Base-by-base conservation (phyloP, 2,329 filamentous ascomycete genomes). In the Falciphora oryzae region DNA sequence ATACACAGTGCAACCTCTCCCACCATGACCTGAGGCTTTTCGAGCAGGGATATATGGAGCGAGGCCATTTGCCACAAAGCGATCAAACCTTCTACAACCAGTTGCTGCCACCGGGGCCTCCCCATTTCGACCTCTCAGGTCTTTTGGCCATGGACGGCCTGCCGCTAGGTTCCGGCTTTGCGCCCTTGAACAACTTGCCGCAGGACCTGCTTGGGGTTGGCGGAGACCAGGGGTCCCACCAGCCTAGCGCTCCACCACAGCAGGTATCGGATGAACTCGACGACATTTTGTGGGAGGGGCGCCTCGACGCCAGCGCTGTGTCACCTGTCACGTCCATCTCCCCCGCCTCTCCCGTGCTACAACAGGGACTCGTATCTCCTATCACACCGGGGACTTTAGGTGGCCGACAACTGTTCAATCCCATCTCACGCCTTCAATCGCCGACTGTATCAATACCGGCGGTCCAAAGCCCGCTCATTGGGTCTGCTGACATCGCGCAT, bases 1-100 rank as follows among this genome's bases (percentile, higher is more conserved):
- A 27, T n/a, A 22, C 8, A 10, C 16, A 72, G 71, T 72, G 71
- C 44, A 50, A 56, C 13, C 71, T n/a, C 44, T 8, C 8, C 44
- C 44, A 72, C 59, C 66, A 65, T 53, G 65, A 70, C 59, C 25
- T 67, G 1, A 22, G 25, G 5, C 63, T 64, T 1, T 68, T 69
- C 57, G 67, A 71, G 56, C 38, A 50, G 22, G 63, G 53, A 25
- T 70, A 69, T 57, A 5, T 59, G 57, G 7, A 62, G 2, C 38
- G 38, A 18, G 38, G 5, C 16, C 38, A 44, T 7, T 18, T 18
- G 38, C 38, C 38, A 44, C 38, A 16, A 16, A 44, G 38, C 14
- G 14, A 18, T 4, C 38, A 44, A 16, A 16, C 4, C 11, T 53
- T 25, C 44, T 53, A n/a, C 44, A 25, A 53, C 22, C 44, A 22